phyloP scores from a whole-genome alignment of 176 grass and related monocot genomes.

The Oryza punctata region DNA sequence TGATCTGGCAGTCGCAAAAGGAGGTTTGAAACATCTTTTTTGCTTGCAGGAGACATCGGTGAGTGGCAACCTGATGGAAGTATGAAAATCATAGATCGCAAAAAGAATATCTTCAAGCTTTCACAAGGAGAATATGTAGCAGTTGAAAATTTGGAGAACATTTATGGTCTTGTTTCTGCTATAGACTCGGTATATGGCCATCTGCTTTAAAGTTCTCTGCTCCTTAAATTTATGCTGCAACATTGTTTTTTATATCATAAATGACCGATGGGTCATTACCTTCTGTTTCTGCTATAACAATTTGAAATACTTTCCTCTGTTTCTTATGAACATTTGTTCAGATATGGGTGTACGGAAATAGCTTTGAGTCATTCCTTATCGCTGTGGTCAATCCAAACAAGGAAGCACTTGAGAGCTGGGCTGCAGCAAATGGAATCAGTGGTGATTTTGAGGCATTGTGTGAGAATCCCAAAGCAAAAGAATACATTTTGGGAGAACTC shows the following conservation, averaged over 20 bases:
- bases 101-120: conserved; percentile 96
- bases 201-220: background rate
- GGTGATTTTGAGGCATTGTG: conserved; percentile 68
- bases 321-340: conserved; percentile 40
- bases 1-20: background rate
- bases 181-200: conserved; percentile 67
- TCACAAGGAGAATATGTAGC: conserved; percentile 96
- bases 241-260: conserved; percentile 25
- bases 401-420: conserved; percentile 69
- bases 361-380: conserved; percentile 85
- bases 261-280: background rate
- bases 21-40: conserved; percentile 22
- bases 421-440: conserved; percentile 56
- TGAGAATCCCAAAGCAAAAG: conserved; percentile 71
- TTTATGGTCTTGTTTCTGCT: conserved; percentile 73
- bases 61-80: conserved; percentile 90
- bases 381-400: conserved; percentile 83
- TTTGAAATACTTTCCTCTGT: background rate
- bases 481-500: conserved; percentile 70
- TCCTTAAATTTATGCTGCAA: conserved; percentile 18
- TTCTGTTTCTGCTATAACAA: conserved; percentile 31
- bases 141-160: conserved; percentile 90
- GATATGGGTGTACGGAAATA: conserved; percentile 96
- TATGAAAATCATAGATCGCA: conserved; percentile 93
- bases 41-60: conserved; percentile 78